These are phyloP conservation scores for Narthecium ossifragum DNA, from an alignment of 106 monocot species.

Conservation along the genomic window DNA sequence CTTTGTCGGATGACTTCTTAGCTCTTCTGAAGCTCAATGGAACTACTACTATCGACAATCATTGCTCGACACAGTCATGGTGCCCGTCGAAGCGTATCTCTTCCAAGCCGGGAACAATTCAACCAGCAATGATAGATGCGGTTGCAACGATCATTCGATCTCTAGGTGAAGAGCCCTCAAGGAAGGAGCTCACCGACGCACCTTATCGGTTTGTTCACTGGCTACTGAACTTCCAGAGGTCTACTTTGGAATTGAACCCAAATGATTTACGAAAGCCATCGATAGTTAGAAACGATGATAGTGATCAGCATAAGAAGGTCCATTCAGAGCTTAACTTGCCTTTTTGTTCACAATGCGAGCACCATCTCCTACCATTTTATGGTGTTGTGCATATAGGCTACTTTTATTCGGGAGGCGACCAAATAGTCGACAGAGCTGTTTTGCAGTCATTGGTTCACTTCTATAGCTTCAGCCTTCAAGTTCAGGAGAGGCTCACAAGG, in stretches of 20 bases:
- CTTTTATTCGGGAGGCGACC: conserved; percentile 17
- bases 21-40: conserved; percentile 61
- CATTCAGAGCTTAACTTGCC: conserved; percentile 62
- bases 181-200: conserved; percentile 73
- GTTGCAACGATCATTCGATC: conserved; percentile 49
- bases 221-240: conserved; percentile 77
- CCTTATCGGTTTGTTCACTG: conserved; percentile 82
- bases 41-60: conserved; percentile 15
- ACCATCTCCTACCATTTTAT: conserved; percentile 87
- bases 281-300: background rate
- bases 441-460: conserved; percentile 67
- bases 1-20: conserved; percentile 52
- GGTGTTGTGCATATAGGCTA: conserved; percentile 85
- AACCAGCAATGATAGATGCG: conserved; percentile 53
- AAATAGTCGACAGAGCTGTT: conserved; percentile 33
- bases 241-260: conserved; percentile 36
- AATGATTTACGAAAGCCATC: conserved; percentile 24
- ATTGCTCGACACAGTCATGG: conserved; percentile 18
- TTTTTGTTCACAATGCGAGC: conserved; percentile 89
- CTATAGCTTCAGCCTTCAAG: conserved; percentile 79
- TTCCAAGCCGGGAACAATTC: conserved; percentile 14
- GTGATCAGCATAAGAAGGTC: conserved; percentile 9
- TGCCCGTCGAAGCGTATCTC: background rate
- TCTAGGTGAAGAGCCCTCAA: conserved; percentile 71
- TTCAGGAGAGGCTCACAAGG: conserved; percentile 88